These are phyloP conservation scores for Calamus simplicifolius DNA, from an alignment of 176 grass and related monocot species.

Conservation along the genomic window DNA sequence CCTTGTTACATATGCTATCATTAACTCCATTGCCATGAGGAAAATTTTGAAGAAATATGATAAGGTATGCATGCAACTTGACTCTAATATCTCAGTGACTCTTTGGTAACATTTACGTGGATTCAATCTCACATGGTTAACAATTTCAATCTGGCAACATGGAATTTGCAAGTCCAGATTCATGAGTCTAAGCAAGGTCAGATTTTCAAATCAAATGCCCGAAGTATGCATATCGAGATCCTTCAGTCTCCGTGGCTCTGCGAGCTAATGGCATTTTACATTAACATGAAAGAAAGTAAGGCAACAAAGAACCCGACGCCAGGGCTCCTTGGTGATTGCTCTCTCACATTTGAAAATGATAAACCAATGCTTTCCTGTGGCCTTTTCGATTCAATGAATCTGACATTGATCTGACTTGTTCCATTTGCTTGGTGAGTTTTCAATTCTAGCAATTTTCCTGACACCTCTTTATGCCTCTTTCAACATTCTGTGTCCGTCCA, in stretches of 20 bases:
- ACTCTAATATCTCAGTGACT: neutral
- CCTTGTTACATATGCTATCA: slow-evolving; percentile 75
- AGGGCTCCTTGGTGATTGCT: slow-evolving; percentile 61
- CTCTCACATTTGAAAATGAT: slow-evolving; percentile 56
- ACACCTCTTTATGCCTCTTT: too few species aligned
- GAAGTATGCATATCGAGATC: slow-evolving; percentile 83
- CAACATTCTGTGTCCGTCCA: too few species aligned
- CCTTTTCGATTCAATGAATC: slow-evolving; percentile 60
- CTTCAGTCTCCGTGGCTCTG: slow-evolving; percentile 86
- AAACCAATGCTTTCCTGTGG: slow-evolving; percentile 54
- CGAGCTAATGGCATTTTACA: slow-evolving; percentile 85
- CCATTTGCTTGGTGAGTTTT: slow-evolving; percentile 74
- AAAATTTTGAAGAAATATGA: slow-evolving; percentile 96
- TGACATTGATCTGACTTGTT: slow-evolving; percentile 80
- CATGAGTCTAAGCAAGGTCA: slow-evolving; percentile 92
- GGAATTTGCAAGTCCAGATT: slow-evolving; percentile 26
- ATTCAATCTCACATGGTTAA: too few species aligned
- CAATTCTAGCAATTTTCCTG: too few species aligned
- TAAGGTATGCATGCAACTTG: slow-evolving; percentile 37
- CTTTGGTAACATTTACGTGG: too few species aligned
- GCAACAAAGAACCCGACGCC: slow-evolving; percentile 28
- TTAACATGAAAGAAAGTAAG: slow-evolving; percentile 59
- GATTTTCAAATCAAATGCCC: slow-evolving; percentile 73
- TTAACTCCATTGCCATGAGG: slow-evolving; percentile 87
- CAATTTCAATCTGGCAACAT: neutral